A percentile compares a stretch with the other conserved stretches of the same genome.
phyloP scores from a whole-genome alignment of 116 monocot species.

The Iris pallida region DNA sequence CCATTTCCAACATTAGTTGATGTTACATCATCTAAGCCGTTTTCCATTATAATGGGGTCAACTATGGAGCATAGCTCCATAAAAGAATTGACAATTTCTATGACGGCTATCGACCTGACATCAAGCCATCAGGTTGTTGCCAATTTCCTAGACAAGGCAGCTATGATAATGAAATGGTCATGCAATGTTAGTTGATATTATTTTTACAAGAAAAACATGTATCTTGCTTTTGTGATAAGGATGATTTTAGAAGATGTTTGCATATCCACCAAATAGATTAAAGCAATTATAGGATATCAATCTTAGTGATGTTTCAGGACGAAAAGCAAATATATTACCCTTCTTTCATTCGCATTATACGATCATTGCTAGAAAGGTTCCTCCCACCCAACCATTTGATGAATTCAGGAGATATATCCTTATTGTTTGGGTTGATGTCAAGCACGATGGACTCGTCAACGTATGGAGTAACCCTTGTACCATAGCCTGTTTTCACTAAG shows the following conservation, averaged over 20 bases:
- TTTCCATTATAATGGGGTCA: no score
- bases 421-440: constrained; percentile 31
- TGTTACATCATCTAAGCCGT: no score
- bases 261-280: neutral
- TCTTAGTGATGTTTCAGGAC: neutral
- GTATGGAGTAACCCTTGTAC: constrained; percentile 27
- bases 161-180: no score
- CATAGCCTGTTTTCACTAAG: constrained; percentile 36
- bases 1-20: no score
- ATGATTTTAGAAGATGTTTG: neutral
- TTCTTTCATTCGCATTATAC: constrained; percentile 51
- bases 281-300: neutral
- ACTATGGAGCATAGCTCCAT: no score
- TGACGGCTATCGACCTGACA: no score
- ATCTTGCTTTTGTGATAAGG: no score
- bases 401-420: constrained; percentile 33
- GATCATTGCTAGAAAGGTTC: constrained; percentile 49
- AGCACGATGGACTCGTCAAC: constrained; percentile 30
- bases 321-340: constrained; percentile 23
- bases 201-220: no score
- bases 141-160: no score
- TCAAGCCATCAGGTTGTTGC: no score
- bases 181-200: no score
- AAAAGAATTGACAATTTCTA: no score
- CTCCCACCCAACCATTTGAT: constrained; percentile 25